Evolutionary conservation across 108 stramenopile species (phyloP), one percentile per base, ranked within the genome.

Genomic region (Skeletonema costatum): DNA sequence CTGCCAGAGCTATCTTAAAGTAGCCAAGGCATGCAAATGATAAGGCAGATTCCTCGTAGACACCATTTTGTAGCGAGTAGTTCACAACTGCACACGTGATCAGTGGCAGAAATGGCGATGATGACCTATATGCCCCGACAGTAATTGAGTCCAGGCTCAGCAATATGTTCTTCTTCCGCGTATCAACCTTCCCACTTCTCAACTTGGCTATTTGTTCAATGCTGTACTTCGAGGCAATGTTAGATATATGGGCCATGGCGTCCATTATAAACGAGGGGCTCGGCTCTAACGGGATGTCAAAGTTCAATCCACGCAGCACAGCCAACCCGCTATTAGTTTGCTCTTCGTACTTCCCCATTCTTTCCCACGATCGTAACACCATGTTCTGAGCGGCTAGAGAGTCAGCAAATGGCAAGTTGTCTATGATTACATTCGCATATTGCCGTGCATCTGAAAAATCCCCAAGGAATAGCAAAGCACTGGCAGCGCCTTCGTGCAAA

Each of bases 11-110:
- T 13, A 71, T 33, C 16, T 71, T 60, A 13, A 42, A 67, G 62
- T 63, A 67, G 14, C 66, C 41, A 9, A 67, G n/a, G 25, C 14
- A 67, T 8, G 41, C 38, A 32, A 42, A 71, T 53, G 70, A 25
- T 7, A 50, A 51, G 51, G 70, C 32, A 6, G 56, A 53, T 39
- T 70, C 70, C 17, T 59, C 58, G 11, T 25, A 32, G 31, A 70
- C 58, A 19, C 70, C 70, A 59, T 70, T 38, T 53, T 70, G 70
- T 31, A 70, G 30, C 8, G 70, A 33, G 16, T 56, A 56, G 12
- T 70, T 33, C 53, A 70, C 33, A 7, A 70, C 36, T 30, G 32
- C 70, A 59, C 70, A 70, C 13, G 58, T 60, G n/a, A 70, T 50
- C 4, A 70, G 36, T 8, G 70, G 70, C 25, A 70, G 32, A 17